Base-by-base conservation (phyloP, 805 yeast species). In the Ogataea polymorpha region DNA sequence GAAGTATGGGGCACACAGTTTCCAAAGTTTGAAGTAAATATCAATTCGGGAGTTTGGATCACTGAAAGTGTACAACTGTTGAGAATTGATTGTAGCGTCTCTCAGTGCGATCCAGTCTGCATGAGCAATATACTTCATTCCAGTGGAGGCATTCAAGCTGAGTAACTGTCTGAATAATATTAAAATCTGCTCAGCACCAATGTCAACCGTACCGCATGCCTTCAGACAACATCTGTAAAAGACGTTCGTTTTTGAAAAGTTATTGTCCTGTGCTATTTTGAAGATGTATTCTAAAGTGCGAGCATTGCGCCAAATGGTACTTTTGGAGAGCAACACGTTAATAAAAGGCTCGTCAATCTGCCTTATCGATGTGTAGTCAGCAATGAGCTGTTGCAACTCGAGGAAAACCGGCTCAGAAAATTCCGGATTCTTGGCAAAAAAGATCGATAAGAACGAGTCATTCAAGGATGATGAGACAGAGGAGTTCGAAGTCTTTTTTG, bases 101-200 rank as follows among this genome's bases (percentile, higher is more conserved):
- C 90, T 77, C 43, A 86, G 62, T 2, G 91, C 84, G 28, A 86
- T 82, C 91, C 91, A 85, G 63, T 84, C 91, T 9, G 93, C 91
- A 58, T 79, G 80, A 6, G 91, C 89, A 51, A 85, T 80, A 56
- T 80, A 82, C 28, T 62, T 65, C 62, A 75, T 77, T 9, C 79
- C 79, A 37, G 69, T 71, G 33, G 62, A 63, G 24, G 72, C 75
- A 44, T 81, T 79, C 48, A 77, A 72, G 28, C 48, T 42, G 25
- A 63, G 42, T 17, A 64, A 50, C 32, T 61, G 62, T 42, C 60
- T 47, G 45, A 61, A 64, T 20, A 62, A 37, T 5, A 41, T 54
- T 46, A 79, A 60, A 45, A 87, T 81, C 42, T 77, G 82, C 7
- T 63, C 65, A 33, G 75, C 62, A 23, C 75, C 67, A 29, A 75